Base-by-base conservation (phyloP, 306 rosid species). In the Carpinus viminea region DNA sequence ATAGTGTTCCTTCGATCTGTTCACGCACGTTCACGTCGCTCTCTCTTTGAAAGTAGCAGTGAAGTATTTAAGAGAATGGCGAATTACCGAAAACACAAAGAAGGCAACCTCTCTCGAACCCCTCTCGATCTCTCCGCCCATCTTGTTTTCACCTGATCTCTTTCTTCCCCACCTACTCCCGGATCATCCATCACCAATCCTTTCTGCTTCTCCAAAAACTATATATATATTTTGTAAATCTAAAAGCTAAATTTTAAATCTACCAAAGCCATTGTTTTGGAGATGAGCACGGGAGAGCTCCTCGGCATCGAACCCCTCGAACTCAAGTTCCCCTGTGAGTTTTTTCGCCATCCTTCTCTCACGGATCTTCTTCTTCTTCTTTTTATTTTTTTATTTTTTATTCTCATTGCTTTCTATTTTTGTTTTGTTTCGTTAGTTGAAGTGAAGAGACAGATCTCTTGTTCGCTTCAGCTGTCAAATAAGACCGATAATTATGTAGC, bases 371-470 rank as follows among this genome's bases (percentile, higher is more conserved):
- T 59, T 62, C n/a, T n/a, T n/a, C n/a, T n/a, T n/a, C n/a, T n/a
- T n/a, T n/a, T n/a, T n/a, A n/a, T 69, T 56, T 54, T 83, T 73
- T 78, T 48, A 70, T 45, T 70, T 83, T 86, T 15, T 78, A 8
- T 72, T 73, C 78, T 76, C 1, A n/a, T 69, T 68, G 64, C 28
- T 10, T 21, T 15, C 51, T 75, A 68, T 38, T 41, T 28, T 78
- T 2, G 0, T 34, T 73, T 57, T 62, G 48, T 17, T 31, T 46
- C 1, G 9, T 81, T 77, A 94, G 98, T 94, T 84, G 97, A 94
- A 82, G 85, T 94, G 89, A 94, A 80, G 91, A 92, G 89, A 86
- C 97, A 91, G 98, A 94, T 94, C 93, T 90, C 96, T 7, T 92
- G 93, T 74, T 85, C 96, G 84, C 96, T 94, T 80, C 90, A 83